Percentiles rank a stretch among this genome's conserved stretches.
Conservation (phyloP, 2,329 filamentous ascomycete genomes). For the Ascochyta pisi region DNA sequence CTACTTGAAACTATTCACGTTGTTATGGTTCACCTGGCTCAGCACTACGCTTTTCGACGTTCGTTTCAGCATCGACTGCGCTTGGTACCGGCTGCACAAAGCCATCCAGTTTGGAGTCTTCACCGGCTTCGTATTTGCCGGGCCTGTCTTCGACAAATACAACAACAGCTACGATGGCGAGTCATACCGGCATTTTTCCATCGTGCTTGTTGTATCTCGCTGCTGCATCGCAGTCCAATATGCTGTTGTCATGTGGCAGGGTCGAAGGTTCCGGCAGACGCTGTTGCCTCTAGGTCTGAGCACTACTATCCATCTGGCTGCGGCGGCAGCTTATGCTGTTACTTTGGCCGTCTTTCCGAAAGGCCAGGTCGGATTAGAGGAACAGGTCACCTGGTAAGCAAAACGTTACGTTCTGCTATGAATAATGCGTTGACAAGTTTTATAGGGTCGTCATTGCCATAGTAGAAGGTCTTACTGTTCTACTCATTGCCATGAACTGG, state of each 20-base stretch:
- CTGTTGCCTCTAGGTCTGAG: slow-evolving; percentile 28
- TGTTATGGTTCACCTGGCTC: slow-evolving; percentile 73
- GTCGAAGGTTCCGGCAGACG: slow-evolving; percentile 29
- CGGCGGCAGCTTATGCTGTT: slow-evolving; percentile 24
- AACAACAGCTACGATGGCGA: slow-evolving; percentile 21
- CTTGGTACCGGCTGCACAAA: slow-evolving; percentile 68
- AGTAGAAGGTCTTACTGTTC: slow-evolving; percentile 28
- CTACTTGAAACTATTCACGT: slow-evolving; percentile 61
- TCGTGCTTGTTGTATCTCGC: slow-evolving; percentile 28
- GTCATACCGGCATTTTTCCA: slow-evolving; percentile 26
- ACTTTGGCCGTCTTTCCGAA: slow-evolving; percentile 22
- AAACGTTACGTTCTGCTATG: too few species aligned
- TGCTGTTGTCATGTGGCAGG: slow-evolving; percentile 32
- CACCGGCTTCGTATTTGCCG: slow-evolving; percentile 69
- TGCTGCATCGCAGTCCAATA: slow-evolving; percentile 28
- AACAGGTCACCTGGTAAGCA: slow-evolving; percentile 29
- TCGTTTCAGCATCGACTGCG: slow-evolving; percentile 68
- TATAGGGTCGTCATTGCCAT: slow-evolving; percentile 29
- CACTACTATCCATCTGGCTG: slow-evolving; percentile 20
- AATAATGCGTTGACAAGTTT: slow-evolving; percentile 1
- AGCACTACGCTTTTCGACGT: slow-evolving; percentile 69
- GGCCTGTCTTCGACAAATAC: slow-evolving; percentile 47
- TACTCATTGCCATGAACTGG: slow-evolving; percentile 47
- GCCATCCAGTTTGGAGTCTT: slow-evolving; percentile 68
- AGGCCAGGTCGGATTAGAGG: slow-evolving; percentile 18